A percentile compares a stretch with the other conserved stretches of the same genome.
Evolutionary conservation across 1,284 basidiomycete species (phyloP).

Genomic region (Anthracocystis walkeri): DNA sequence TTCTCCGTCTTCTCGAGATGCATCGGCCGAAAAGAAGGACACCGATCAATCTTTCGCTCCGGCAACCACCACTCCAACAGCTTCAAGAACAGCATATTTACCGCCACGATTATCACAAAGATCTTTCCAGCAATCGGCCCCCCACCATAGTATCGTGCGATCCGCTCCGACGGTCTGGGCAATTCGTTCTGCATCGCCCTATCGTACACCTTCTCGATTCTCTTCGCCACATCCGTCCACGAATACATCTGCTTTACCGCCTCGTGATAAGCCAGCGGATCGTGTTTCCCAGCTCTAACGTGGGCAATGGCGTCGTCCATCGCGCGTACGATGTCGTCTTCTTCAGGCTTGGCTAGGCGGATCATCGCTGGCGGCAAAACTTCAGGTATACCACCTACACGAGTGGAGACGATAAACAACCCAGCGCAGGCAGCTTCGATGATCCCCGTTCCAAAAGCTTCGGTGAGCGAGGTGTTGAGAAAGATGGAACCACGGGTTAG

Average conservation of each 20-base stretch:
- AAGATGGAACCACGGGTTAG: slow-evolving; percentile 87
- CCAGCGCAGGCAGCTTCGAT: slow-evolving; percentile 96
- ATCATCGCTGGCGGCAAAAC: slow-evolving; percentile 93
- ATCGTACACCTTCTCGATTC: slow-evolving; percentile 86
- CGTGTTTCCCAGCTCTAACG: slow-evolving; percentile 78
- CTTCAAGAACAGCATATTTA: slow-evolving; percentile 82
- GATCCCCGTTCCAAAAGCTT: slow-evolving; percentile 95
- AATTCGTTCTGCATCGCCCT: slow-evolving; percentile 73
- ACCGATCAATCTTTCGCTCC: slow-evolving; percentile 23
- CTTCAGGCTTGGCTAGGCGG: slow-evolving; percentile 90
- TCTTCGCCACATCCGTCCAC: slow-evolving; percentile 82
- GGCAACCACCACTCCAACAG: slow-evolving; percentile 74
- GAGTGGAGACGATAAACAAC: slow-evolving; percentile 91
- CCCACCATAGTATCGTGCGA: slow-evolving; percentile 73
- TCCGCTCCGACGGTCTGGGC: slow-evolving; percentile 42
- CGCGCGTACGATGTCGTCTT: slow-evolving; percentile 84
- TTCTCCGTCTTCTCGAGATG: slow-evolving; percentile 7
- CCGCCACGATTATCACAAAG: slow-evolving; percentile 81
- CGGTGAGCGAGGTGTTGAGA: slow-evolving; percentile 94
- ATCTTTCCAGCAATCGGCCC: slow-evolving; percentile 82
- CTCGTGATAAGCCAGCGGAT: slow-evolving; percentile 82
- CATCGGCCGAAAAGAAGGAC: slow-evolving; percentile 15
- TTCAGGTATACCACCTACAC: slow-evolving; percentile 95
- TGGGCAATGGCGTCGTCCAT: slow-evolving; percentile 82
- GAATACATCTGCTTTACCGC: slow-evolving; percentile 85